Conservation (phyloP, 1,284 basidiomycete species). For the Cryptococcus sp. region DNA sequence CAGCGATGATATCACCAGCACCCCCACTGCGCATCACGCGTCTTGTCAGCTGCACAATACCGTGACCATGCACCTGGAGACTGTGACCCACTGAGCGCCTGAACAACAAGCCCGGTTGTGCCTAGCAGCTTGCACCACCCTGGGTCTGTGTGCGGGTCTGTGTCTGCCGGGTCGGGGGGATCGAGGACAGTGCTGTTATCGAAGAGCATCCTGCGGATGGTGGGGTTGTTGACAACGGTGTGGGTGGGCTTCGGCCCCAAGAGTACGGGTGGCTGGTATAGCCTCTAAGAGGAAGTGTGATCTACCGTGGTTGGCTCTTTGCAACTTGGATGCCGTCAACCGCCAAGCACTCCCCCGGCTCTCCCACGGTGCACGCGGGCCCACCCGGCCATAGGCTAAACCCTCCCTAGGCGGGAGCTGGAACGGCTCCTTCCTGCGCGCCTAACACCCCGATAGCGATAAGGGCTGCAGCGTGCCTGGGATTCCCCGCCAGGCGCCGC, state of each 20-base stretch:
- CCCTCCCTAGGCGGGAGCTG: too few species aligned
- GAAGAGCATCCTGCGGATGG: neutral
- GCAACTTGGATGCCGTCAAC: neutral
- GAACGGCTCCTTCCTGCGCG: neutral
- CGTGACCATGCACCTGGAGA: neutral
- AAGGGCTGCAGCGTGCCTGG: neutral
- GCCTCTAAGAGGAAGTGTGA: neutral
- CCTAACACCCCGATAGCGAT: neutral
- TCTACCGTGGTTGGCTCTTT: neutral
- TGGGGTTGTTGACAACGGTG: too few species aligned
- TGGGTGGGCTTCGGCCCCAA: too few species aligned
- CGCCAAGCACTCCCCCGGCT: neutral
- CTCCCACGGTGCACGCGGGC: too few species aligned
- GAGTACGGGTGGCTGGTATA: neutral
- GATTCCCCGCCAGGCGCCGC: neutral
- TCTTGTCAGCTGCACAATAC: conserved; percentile 38
- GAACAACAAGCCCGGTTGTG: conserved; percentile 50
- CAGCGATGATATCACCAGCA: conserved; percentile 78
- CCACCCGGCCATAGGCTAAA: too few species aligned
- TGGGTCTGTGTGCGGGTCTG: conserved; percentile 7
- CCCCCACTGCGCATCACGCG: conserved; percentile 62
- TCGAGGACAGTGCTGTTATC: neutral
- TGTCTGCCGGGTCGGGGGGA: neutral
- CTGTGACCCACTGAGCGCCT: conserved; percentile 30
- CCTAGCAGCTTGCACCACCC: conserved; percentile 51